Evolutionary conservation across 2,329 filamentous ascomycete genomes (phyloP).

Genomic region (Apiospora sp.): DNA sequence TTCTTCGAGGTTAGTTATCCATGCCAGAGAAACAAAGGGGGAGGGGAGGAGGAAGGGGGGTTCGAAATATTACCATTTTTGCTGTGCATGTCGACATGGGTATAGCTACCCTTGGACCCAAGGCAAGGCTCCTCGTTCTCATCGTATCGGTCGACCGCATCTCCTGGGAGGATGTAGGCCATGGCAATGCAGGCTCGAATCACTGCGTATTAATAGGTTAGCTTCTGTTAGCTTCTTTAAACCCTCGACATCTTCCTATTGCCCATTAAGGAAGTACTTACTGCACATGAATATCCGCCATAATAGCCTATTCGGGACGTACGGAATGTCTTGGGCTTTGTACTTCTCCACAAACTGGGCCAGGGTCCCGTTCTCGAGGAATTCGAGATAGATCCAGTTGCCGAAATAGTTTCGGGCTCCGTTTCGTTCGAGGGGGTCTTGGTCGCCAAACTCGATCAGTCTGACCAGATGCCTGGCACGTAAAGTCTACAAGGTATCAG

Average conservation of each 20-base stretch:
- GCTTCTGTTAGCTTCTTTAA: not conserved
- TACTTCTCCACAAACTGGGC: not conserved
- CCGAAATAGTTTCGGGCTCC: not conserved
- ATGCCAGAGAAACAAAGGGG: not conserved
- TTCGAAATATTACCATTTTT: not conserved
- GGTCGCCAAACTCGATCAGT: not conserved
- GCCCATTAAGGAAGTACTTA: not conserved
- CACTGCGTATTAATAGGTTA: not conserved
- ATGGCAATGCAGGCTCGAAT: not conserved
- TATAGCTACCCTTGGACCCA: not conserved
- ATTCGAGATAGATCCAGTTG: not conserved
- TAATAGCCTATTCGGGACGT: not conserved
- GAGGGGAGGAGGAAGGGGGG: too few relatives aligned
- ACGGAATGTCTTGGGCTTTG: not conserved
- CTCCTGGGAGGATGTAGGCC: not conserved
- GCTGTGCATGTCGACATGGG: not conserved
- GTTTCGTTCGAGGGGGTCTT: not conserved
- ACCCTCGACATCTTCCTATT: too few relatives aligned
- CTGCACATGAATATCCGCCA: conserved; percentile 5
- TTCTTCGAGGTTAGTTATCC: not conserved
- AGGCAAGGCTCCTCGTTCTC: not conserved
- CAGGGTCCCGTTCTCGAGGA: not conserved
- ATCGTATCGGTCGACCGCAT: not conserved
- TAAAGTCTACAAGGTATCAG: not conserved
- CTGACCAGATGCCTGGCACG: not conserved